Percentiles rank a stretch among this genome's conserved stretches.
These are phyloP conservation scores for Extremus antarcticus DNA, from an alignment of 495 filamentous ascomycete species.

Conservation along the genomic window DNA sequence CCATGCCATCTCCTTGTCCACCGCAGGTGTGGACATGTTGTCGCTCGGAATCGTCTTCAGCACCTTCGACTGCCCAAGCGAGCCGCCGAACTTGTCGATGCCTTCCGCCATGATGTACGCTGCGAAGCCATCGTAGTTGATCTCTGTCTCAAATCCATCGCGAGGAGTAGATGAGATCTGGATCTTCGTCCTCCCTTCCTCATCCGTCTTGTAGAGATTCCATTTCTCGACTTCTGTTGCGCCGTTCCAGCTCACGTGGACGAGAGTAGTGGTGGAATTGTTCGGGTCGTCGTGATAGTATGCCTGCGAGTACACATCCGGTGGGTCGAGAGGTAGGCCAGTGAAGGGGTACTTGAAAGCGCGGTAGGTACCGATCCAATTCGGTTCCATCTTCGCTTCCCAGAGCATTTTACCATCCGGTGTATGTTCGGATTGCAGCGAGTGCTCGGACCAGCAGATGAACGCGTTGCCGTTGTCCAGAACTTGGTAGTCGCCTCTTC, in stretches of 20 bases:
- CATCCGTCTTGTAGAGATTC: conserved; percentile 2
- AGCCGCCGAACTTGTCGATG: background rate
- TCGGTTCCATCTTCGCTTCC: background rate
- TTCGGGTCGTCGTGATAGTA: background rate
- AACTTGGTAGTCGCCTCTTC: background rate
- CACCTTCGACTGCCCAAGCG: background rate
- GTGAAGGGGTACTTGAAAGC: conserved; percentile 8
- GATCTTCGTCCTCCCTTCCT: background rate
- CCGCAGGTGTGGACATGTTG: background rate
- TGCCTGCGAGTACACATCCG: conserved; percentile 3
- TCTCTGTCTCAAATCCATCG: conserved; percentile 2
- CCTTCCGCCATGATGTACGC: background rate
- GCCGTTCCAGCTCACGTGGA: conserved; percentile 21
- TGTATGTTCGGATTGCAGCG: conserved; percentile 1
- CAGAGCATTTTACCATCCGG: conserved; percentile 1
- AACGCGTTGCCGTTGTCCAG: conserved; percentile 10
- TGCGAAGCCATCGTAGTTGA: conserved; percentile 3
- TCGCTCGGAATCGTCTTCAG: background rate
- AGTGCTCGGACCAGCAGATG: conserved; percentile 8
- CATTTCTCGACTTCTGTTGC: conserved; percentile 14
- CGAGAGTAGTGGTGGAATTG: background rate
- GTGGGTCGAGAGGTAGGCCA: conserved; percentile 4
- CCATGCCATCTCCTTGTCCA: background rate
- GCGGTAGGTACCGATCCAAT: conserved; percentile 6
- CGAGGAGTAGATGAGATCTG: background rate